These are phyloP conservation scores for Monilinia fructicola DNA, from an alignment of 2,329 filamentous ascomycete species.

Conservation along the genomic window DNA sequence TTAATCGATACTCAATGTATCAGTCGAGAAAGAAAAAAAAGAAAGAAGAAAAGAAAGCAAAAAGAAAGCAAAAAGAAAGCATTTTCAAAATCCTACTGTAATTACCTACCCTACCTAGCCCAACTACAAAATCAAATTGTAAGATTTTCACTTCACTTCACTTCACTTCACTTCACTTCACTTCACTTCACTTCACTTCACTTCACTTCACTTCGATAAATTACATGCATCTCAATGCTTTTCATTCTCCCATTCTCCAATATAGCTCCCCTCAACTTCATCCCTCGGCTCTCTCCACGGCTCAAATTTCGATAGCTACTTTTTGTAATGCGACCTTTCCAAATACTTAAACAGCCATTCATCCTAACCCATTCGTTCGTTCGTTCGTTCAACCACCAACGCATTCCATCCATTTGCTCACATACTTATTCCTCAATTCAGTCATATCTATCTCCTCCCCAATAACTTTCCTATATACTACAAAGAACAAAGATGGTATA, in stretches of 20 bases:
- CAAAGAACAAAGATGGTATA: constrained; percentile 6
- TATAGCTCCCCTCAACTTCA: neutral
- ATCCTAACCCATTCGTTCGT: neutral
- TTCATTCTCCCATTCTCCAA: neutral
- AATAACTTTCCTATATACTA: constrained; percentile 7
- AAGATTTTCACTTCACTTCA: neutral
- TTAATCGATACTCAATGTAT: too few species aligned
- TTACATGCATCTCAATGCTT: neutral
- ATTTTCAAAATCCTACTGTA: too few species aligned
- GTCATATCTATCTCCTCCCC: neutral
- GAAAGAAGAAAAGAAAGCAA: too few species aligned
- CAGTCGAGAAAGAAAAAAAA: too few species aligned
- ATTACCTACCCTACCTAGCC: too few species aligned
- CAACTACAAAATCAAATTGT: neutral
- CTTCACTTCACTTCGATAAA: neutral
- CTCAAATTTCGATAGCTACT: neutral
- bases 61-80: too few species aligned
- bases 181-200: neutral
- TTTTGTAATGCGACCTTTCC: neutral
- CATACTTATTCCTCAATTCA: neutral
- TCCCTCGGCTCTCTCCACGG: neutral
- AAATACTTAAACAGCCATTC: constrained; percentile 1
- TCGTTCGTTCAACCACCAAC: neutral
- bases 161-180: neutral
- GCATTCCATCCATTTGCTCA: neutral